These are phyloP conservation scores for Copromyces sp. DNA, from an alignment of 495 filamentous ascomycete genomes.

Conservation along the genomic window DNA sequence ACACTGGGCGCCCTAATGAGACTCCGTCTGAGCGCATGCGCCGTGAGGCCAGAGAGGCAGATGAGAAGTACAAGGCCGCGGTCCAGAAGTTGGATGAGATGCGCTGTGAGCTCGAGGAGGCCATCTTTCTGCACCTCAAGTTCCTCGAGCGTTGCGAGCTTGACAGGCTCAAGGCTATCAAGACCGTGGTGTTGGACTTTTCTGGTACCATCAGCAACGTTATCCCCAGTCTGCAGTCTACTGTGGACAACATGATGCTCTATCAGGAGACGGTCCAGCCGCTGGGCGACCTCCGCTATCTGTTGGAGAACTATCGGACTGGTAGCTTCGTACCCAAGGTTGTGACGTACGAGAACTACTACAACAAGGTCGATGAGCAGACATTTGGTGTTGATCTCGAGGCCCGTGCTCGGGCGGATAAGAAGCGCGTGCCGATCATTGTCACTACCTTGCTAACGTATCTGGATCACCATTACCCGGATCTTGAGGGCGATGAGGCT, in stretches of 20 bases:
- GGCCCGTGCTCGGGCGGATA: constrained; percentile 80
- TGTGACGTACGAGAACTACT: constrained; percentile 97
- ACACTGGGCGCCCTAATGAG: constrained; percentile 74
- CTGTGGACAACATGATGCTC: constrained; percentile 95
- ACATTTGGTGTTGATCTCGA: constrained; percentile 97
- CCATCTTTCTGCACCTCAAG: constrained; percentile 80
- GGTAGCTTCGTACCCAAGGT: constrained; percentile 85
- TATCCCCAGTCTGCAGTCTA: constrained; percentile 89
- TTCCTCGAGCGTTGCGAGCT: constrained; percentile 98
- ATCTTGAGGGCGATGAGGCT: constrained; percentile 93
- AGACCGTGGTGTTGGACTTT: constrained; percentile 94
- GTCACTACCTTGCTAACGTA: constrained; percentile 90
- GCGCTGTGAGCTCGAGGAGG: constrained; percentile 88
- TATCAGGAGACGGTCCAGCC: constrained; percentile 98
- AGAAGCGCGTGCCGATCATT: constrained; percentile 88
- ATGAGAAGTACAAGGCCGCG: constrained; percentile 83
- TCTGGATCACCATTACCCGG: constrained; percentile 91
- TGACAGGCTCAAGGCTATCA: constrained; percentile 93
- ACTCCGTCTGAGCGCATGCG: constrained; percentile 78
- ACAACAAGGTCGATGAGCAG: constrained; percentile 95
- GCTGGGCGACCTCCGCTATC: constrained; percentile 78
- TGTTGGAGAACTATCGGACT: constrained; percentile 96
- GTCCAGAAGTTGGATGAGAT: constrained; percentile 80
- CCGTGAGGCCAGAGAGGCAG: constrained; percentile 80
- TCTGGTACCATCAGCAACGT: constrained; percentile 97